Percentiles rank a stretch among this genome's conserved stretches.
These are phyloP conservation scores for Trichoderma hamatum DNA, from an alignment of 2,329 filamentous ascomycete genomes.

Conservation along the genomic window DNA sequence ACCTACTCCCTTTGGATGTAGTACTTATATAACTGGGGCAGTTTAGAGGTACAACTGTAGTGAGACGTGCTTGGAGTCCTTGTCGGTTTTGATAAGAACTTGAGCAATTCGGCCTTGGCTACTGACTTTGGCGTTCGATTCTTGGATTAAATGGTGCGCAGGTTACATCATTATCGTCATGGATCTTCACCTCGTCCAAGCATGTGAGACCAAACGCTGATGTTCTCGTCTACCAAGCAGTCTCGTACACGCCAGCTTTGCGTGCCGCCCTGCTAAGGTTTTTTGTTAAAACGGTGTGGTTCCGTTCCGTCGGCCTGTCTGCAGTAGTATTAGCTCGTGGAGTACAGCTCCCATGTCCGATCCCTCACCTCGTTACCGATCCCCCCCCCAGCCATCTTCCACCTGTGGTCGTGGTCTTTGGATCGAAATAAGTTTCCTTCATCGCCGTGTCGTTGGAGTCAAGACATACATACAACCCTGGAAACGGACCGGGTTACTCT, in stretches of 20 bases:
- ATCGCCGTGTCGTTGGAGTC: conserved; percentile 8
- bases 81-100: background rate
- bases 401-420: background rate
- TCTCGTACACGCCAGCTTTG: conserved; percentile 7
- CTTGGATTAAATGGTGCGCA: background rate
- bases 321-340: conserved; percentile 23
- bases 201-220: conserved; percentile 17
- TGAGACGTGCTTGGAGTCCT: background rate
- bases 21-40: background rate
- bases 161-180: conserved; percentile 27
- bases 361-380: conserved; percentile 27
- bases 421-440: conserved; percentile 19
- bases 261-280: conserved; percentile 22
- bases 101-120: conserved; percentile 1
- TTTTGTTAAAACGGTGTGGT: conserved; percentile 21
- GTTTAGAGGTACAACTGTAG: background rate
- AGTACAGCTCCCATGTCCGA: conserved; percentile 17
- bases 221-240: background rate
- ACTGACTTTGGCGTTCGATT: background rate
- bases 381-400: conserved; percentile 10
- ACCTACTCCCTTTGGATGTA: background rate
- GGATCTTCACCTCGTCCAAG: background rate
- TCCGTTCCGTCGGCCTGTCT: conserved; percentile 20
- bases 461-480: conserved; percentile 5
- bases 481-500: conserved; percentile 13